Conservation (phyloP, 441 rosid genomes). For the Croton laevigatus region DNA sequence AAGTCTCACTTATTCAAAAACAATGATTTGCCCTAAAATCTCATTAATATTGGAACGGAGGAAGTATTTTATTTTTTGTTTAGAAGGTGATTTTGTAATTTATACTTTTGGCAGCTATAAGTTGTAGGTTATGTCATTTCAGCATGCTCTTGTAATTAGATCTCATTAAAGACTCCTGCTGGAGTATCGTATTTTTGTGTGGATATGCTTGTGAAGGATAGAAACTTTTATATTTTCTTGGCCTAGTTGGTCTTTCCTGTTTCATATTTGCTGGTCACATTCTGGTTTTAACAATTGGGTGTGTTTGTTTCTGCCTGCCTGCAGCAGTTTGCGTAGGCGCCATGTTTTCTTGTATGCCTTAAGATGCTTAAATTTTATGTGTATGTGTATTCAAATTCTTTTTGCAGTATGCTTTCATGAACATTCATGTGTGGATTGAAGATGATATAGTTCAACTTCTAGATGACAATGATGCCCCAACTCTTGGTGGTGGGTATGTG, state of each 20-base stretch:
- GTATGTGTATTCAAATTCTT: conserved; percentile 17
- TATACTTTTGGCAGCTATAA: conserved; percentile 14
- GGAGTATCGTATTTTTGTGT: background rate
- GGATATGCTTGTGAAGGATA: background rate
- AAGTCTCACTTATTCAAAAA: too few species aligned
- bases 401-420: conserved; percentile 77
- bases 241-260: conserved; percentile 23
- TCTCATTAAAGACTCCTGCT: background rate
- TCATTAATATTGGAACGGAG: too few species aligned
- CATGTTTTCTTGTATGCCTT: conserved; percentile 11
- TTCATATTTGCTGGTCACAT: conserved; percentile 9
- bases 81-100: background rate
- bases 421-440: conserved; percentile 69
- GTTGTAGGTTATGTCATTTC: conserved; percentile 12
- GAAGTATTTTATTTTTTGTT: too few species aligned
- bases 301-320: conserved; percentile 2
- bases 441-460: conserved; percentile 65
- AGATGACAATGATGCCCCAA: conserved; percentile 36
- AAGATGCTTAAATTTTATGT: conserved; percentile 4
- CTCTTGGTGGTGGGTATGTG: conserved; percentile 42
- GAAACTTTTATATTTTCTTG: background rate
- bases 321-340: conserved; percentile 3
- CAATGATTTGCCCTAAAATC: too few species aligned
- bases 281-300: conserved; percentile 6
- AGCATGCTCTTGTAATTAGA: conserved; percentile 2